Conservation (phyloP, 2,329 filamentous ascomycete genomes). For the Xenoacremonium recifei region DNA sequence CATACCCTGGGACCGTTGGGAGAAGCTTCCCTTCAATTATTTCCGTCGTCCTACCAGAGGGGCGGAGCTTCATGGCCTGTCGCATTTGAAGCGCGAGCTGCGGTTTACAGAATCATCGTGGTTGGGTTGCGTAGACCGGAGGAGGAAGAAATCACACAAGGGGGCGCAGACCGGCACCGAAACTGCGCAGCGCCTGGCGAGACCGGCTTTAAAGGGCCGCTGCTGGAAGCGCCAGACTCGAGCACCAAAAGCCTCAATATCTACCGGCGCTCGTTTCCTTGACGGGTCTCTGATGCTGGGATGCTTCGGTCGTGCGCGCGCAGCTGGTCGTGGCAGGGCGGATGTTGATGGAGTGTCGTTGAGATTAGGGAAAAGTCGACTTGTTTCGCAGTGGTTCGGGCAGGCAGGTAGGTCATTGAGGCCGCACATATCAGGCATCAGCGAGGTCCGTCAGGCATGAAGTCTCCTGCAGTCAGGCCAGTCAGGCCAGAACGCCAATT, state of each 20-base stretch:
- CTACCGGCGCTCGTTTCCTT: conserved; percentile 20
- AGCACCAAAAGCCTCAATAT: conserved; percentile 17
- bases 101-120: conserved; percentile 34
- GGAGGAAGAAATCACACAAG: conserved; percentile 20
- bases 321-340: conserved; percentile 22
- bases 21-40: conserved; percentile 20
- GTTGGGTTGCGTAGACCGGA: conserved; percentile 22
- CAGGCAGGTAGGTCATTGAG: conserved; percentile 16
- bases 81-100: conserved; percentile 26
- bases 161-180: no score
- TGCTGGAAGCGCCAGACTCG: no score
- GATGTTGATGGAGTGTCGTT: conserved; percentile 31
- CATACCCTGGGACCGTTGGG: conserved; percentile 32
- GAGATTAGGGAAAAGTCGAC: conserved; percentile 31
- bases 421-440: conserved; percentile 35
- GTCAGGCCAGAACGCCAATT: neutral
- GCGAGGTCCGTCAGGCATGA: conserved; percentile 10
- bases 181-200: conserved; percentile 11
- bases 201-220: conserved; percentile 14
- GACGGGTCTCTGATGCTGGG: conserved; percentile 18
- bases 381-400: conserved; percentile 23
- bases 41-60: conserved; percentile 26
- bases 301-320: conserved; percentile 18
- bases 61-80: conserved; percentile 15
- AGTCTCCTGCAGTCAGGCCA: neutral